Base-by-base conservation (phyloP, 805 yeast species). In the Yueomyces sp. region DNA sequence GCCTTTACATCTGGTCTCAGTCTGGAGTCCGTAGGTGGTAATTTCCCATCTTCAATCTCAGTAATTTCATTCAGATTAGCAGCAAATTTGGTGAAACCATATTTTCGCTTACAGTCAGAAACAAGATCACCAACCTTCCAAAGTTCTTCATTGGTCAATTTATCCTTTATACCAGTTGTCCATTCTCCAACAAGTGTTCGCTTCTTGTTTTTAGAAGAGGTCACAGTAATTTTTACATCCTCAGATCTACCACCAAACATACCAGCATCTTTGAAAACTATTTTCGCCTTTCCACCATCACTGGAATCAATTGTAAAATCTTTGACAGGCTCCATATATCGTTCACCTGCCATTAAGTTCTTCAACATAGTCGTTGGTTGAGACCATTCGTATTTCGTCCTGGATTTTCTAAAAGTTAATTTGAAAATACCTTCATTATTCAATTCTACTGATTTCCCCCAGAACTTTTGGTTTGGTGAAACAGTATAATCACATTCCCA, bases 401-500 rank as follows among this genome's bases (percentile, higher is more conserved):
- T 87, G 0, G 80, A 70, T 2, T 66, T 53, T 45, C 74, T 73
- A 39, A 80, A 66, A 2, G 69, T 67, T 36, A 92, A 66, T 39
- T 70, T 72, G 3, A 82, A 66, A 11, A 68, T 67, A 36, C 98
- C 98, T 39, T 73, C 76, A 50, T 85, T 85, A 40, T 74, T 73
- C 45, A 92, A 66, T 59, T 92, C 97, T 5, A 85, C 78, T 29
- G 88, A 79, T 64, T 90, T 92, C 41, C 97, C 96, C 94, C 96
- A 90, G 54, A 85, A 85, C 59, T 87, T 86, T 54, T 88, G 96
- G 27, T 74, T 73, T 0, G 95, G 95, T 28, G 77, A 65, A 3
- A 83, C 72, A n/a, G 76, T 68, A 49, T 76, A 79, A 36, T 70
- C 68, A 37, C 77, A 57, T 41, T 74, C 76, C 97, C 97, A 92